A percentile compares a stretch with the other conserved stretches of the same genome.
Evolutionary conservation across 371 early-diverging fungal species (phyloP).

Genomic region (Chytridium lagenaria): DNA sequence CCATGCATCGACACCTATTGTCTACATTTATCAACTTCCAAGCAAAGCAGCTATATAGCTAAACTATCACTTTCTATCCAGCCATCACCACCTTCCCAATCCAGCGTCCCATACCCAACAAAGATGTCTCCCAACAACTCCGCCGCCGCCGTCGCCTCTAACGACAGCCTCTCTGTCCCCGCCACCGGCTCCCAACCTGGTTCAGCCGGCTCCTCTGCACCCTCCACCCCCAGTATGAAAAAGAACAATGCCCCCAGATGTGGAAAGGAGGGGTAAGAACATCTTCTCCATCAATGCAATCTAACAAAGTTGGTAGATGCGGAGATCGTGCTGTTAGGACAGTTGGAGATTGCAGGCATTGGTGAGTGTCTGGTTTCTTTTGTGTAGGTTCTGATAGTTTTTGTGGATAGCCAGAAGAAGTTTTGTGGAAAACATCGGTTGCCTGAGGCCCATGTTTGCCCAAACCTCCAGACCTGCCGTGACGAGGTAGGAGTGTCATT

Average conservation of each 20-base stretch:
- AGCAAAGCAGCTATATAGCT: neutral
- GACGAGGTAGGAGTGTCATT: conserved; percentile 1
- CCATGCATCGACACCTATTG: too few species aligned
- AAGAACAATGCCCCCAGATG: conserved; percentile 17
- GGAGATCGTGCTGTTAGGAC: conserved; percentile 4
- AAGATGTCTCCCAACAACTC: neutral
- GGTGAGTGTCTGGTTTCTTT: neutral
- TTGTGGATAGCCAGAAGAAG: conserved; percentile 6
- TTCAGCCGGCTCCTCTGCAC: neutral
- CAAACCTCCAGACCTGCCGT: conserved; percentile 6
- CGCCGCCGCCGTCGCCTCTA: neutral
- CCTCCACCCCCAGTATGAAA: neutral
- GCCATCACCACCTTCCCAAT: neutral
- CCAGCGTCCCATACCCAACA: neutral
- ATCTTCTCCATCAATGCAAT: neutral
- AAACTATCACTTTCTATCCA: neutral
- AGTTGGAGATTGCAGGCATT: conserved; percentile 12
- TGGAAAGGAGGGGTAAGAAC: neutral
- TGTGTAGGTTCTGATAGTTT: neutral
- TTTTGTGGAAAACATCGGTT: conserved; percentile 22
- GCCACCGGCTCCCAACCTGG: neutral
- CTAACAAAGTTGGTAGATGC: neutral
- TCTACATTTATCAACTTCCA: neutral
- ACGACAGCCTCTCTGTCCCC: neutral
- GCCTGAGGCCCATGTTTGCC: conserved; percentile 18